These are phyloP conservation scores for Moesziomyces sp. DNA, from an alignment of 1,284 basidiomycete species.

Conservation along the genomic window DNA sequence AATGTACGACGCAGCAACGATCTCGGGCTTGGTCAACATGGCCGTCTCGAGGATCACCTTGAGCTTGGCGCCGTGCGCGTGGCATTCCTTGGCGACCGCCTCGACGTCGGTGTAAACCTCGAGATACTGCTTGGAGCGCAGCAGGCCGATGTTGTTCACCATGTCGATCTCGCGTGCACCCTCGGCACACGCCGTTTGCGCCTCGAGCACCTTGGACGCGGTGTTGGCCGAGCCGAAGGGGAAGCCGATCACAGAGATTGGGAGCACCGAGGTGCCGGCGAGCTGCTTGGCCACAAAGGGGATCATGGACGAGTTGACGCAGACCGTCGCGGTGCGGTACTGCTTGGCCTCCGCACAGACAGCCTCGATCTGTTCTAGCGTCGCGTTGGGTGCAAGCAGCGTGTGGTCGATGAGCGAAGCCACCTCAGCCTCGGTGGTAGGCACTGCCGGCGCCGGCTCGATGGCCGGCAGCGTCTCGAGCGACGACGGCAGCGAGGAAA, in stretches of 20 bases:
- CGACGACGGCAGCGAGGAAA: slow-evolving; percentile 19
- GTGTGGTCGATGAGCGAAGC: slow-evolving; percentile 62
- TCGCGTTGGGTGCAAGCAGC: slow-evolving; percentile 55
- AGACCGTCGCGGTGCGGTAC: slow-evolving; percentile 52
- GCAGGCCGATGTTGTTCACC: slow-evolving; percentile 62
- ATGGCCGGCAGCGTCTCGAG: slow-evolving; percentile 23
- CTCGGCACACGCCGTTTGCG: slow-evolving; percentile 30
- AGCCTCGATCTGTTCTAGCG: slow-evolving; percentile 37
- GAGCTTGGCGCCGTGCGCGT: slow-evolving; percentile 31
- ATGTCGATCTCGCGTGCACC: slow-evolving; percentile 63
- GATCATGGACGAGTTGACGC: slow-evolving; percentile 59
- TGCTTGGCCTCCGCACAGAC: slow-evolving; percentile 51
- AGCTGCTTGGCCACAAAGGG: slow-evolving; percentile 72
- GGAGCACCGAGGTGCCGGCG: slow-evolving; percentile 28
- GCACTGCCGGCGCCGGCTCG: slow-evolving; percentile 26
- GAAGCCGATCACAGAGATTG: slow-evolving; percentile 54
- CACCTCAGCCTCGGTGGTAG: slow-evolving; percentile 34
- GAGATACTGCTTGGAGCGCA: slow-evolving; percentile 36
- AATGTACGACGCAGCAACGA: slow-evolving; percentile 47
- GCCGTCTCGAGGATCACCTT: slow-evolving; percentile 63
- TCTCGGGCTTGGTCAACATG: slow-evolving; percentile 49
- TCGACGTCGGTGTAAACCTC: slow-evolving; percentile 50
- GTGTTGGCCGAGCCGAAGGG: slow-evolving; percentile 52
- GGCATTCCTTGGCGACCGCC: slow-evolving; percentile 46
- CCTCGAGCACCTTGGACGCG: slow-evolving; percentile 50